Conservation (phyloP, 1,139 yeast genomes). For the Komagataea norvegica region DNA sequence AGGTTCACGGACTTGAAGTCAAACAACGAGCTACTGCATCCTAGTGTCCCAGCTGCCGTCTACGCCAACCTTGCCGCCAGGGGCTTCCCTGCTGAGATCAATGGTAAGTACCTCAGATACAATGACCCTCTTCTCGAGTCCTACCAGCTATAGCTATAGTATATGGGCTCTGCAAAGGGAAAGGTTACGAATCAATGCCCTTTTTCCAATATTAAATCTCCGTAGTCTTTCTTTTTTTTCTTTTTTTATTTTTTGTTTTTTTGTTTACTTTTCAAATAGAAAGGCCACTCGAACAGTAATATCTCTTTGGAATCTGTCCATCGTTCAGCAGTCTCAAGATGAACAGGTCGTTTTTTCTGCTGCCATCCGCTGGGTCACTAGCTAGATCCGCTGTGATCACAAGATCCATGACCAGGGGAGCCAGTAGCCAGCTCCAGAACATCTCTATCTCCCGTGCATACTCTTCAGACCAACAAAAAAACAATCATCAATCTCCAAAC, state of each 20-base stretch:
- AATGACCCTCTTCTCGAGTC: constrained; percentile 38
- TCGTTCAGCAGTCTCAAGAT: too few species aligned
- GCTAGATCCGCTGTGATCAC: neutral
- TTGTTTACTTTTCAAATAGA: too few species aligned
- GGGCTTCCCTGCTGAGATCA: constrained; percentile 50
- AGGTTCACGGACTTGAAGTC: constrained; percentile 58
- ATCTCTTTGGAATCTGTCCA: too few species aligned
- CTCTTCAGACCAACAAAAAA: constrained; percentile 2
- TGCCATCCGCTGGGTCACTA: neutral
- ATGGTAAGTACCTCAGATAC: constrained; percentile 64
- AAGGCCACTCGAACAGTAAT: too few species aligned
- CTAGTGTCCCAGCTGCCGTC: constrained; percentile 66
- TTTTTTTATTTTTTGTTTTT: too few species aligned
- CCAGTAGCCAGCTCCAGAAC: neutral
- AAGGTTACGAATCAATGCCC: constrained; percentile 1
- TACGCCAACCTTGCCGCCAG: constrained; percentile 58
- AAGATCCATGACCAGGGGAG: neutral
- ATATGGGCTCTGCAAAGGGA: neutral
- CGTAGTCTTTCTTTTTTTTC: neutral
- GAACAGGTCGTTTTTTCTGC: neutral
- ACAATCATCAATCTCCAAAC: constrained; percentile 6
- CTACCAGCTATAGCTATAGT: constrained; percentile 8
- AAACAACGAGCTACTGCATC: constrained; percentile 51
- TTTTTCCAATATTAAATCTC: neutral
- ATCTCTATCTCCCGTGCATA: constrained; percentile 7